These are phyloP conservation scores for Brettanomyces custersianus DNA, from an alignment of 805 yeast species.

Conservation along the genomic window DNA sequence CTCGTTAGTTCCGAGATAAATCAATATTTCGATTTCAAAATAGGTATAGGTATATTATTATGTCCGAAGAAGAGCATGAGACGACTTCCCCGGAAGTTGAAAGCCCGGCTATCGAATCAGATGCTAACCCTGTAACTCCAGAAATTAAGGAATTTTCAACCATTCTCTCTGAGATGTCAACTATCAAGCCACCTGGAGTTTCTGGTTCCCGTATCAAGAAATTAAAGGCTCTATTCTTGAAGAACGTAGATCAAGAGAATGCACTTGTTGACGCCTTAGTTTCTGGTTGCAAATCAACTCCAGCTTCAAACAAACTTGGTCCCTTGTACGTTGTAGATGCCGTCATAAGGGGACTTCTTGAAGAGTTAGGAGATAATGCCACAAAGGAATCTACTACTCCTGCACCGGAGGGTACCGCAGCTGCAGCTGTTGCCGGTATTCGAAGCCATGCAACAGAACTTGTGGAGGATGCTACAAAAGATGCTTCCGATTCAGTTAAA, in stretches of 20 bases:
- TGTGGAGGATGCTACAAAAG: constrained; percentile 53
- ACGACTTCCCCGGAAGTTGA: too few relatives aligned
- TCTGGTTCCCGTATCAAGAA: constrained; percentile 92
- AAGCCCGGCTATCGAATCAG: too few relatives aligned
- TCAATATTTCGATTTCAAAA: too few relatives aligned
- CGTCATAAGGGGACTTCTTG: constrained; percentile 76
- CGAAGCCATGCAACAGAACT: constrained; percentile 56
- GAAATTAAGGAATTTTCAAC: constrained; percentile 34
- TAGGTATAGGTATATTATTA: too few relatives aligned
- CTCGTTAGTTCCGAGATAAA: too few relatives aligned
- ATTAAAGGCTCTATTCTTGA: constrained; percentile 68
- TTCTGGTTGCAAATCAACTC: constrained; percentile 62
- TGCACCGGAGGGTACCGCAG: constrained; percentile 63
- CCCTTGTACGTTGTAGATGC: constrained; percentile 88
- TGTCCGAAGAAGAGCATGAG: too few relatives aligned
- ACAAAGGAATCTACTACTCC: background rate
- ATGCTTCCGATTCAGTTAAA: constrained; percentile 43
- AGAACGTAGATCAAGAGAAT: constrained; percentile 43
- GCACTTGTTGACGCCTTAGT: constrained; percentile 49
- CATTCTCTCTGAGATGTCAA: constrained; percentile 39
- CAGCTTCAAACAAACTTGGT: constrained; percentile 81
- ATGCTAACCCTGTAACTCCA: background rate
- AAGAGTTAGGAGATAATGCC: constrained; percentile 39
- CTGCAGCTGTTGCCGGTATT: constrained; percentile 61
- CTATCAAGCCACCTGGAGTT: constrained; percentile 79